These are phyloP conservation scores for Aspergillus alliaceus DNA, from an alignment of 2,329 filamentous ascomycete genomes.

Conservation along the genomic window DNA sequence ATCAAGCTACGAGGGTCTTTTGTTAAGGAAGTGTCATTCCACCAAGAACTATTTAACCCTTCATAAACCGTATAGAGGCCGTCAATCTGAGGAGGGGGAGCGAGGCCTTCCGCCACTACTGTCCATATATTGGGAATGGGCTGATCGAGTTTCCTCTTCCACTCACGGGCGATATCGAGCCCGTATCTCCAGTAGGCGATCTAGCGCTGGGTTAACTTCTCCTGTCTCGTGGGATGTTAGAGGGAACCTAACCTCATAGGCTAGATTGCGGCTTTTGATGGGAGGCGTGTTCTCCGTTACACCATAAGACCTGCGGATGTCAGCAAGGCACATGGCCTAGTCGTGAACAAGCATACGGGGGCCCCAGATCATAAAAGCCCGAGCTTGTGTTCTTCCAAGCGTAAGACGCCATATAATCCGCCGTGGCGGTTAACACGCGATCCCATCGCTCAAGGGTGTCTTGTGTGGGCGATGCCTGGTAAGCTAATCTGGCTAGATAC, in stretches of 20 bases:
- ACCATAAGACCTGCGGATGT: slow-evolving; percentile 8
- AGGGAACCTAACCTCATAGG: slow-evolving; percentile 11
- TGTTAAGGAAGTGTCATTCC: slow-evolving; percentile 7
- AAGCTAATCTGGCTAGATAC: slow-evolving; percentile 13
- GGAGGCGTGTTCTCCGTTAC: slow-evolving; percentile 18
- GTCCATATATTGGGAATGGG: slow-evolving; percentile 5
- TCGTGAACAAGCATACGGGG: slow-evolving; percentile 6
- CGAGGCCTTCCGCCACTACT: slow-evolving; percentile 4
- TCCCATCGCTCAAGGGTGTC: slow-evolving; percentile 13
- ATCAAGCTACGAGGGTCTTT: slow-evolving; percentile 15
- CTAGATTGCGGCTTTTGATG: slow-evolving; percentile 8
- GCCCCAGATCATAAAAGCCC: slow-evolving; percentile 16
- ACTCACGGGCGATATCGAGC: slow-evolving; percentile 9
- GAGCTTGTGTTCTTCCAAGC: slow-evolving; percentile 14
- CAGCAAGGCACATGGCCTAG: neutral
- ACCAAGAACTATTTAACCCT: slow-evolving; percentile 15
- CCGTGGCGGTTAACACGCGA: slow-evolving; percentile 8
- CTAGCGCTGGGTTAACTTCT: neutral
- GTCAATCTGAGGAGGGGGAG: slow-evolving; percentile 4
- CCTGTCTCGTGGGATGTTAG: neutral
- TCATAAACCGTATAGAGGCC: slow-evolving; percentile 13
- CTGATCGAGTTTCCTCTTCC: slow-evolving; percentile 8
- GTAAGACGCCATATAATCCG: slow-evolving; percentile 16
- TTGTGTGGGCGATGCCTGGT: slow-evolving; percentile 8
- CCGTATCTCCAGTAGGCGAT: slow-evolving; percentile 16